Evolutionary conservation across 2,329 filamentous ascomycete species (phyloP), one percentile per base, ranked within the genome.

Genomic region (Albifimbria verrucaria): DNA sequence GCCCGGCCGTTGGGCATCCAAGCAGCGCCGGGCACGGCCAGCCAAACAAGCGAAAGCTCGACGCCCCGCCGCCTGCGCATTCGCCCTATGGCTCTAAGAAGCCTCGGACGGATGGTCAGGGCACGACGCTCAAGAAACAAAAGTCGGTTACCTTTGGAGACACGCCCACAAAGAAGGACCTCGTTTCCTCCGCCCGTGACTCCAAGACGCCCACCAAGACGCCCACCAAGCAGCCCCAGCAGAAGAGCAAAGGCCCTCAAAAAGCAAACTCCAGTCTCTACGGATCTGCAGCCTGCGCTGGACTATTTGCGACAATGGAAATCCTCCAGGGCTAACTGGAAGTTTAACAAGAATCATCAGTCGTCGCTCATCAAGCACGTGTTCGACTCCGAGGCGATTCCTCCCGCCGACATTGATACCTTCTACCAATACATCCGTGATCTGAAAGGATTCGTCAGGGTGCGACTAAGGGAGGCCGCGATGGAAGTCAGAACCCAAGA

Each of bases 261-360:
- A 65, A 72, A 72, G 59, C 59, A 69, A 53, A 65, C 62, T 58
- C 67, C 70, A 68, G 71, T 68, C 17, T 56, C 66, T 32, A 53
- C 64, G 7, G 78, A 82, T 56, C 72, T 86, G 52, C 78, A 82
- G 46, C 81, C 86, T 15, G 87, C 91, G 53, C 77, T 95, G 17
- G 78, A 83, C 50, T 97, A 97, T 68, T 81, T 97, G 44, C 79
- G 79, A 46, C 84, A 87, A 66, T 96, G 92, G 79, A 79, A 89
- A 71, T 80, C 80, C 52, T 80, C 85, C 55, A 85, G 85, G 53
- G 76, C 80, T 10, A 78, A 77, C 61, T 97, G 93, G 93, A 97
- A 96, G 71, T 97, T 97, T 77, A 96, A 95, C 76, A 97, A 97
- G 75, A 92, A 91, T 62, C 85, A 91, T 66, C 92, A 97, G 71